Conservation (phyloP, 116 monocot species). For the Thalassia testudinum region DNA sequence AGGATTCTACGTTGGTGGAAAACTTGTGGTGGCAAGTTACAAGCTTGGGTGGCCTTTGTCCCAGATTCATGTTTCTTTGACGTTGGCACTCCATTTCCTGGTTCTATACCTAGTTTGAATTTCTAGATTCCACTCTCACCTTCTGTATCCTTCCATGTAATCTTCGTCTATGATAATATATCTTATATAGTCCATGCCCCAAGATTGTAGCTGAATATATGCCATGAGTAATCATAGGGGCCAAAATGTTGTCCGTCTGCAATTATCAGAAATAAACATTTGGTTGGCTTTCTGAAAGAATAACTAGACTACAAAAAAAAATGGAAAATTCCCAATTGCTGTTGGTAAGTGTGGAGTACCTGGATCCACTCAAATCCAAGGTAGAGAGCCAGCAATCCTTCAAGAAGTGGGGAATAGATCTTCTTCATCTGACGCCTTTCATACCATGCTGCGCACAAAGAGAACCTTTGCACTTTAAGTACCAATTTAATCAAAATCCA, state of each 20-base stretch:
- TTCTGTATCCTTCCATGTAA: conserved; percentile 57
- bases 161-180: conserved; percentile 55
- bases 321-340: not conserved
- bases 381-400: conserved; percentile 80
- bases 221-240: conserved; percentile 92
- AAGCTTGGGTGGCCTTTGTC: too few relatives aligned
- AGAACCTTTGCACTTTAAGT: not conserved
- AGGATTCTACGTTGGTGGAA: too few relatives aligned
- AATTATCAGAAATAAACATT: not conserved
- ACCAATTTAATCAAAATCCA: too few relatives aligned
- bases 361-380: conserved; percentile 96
- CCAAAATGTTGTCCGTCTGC: conserved; percentile 82
- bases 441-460: conserved; percentile 68
- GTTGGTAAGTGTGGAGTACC: conserved; percentile 21
- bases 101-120: conserved; percentile 3
- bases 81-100: too few relatives aligned
- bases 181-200: conserved; percentile 79
- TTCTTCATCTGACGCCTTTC: conserved; percentile 89
- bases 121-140: conserved; percentile 25
- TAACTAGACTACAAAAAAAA: too few relatives aligned
- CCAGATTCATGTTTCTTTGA: too few relatives aligned
- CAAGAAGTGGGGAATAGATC: conserved; percentile 89
- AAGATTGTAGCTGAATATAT: conserved; percentile 83
- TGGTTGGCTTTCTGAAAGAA: too few relatives aligned
- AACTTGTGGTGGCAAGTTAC: too few relatives aligned